Base-by-base conservation (phyloP, 108 stramenopile genomes). In the Fistulifera pelliculosa region DNA sequence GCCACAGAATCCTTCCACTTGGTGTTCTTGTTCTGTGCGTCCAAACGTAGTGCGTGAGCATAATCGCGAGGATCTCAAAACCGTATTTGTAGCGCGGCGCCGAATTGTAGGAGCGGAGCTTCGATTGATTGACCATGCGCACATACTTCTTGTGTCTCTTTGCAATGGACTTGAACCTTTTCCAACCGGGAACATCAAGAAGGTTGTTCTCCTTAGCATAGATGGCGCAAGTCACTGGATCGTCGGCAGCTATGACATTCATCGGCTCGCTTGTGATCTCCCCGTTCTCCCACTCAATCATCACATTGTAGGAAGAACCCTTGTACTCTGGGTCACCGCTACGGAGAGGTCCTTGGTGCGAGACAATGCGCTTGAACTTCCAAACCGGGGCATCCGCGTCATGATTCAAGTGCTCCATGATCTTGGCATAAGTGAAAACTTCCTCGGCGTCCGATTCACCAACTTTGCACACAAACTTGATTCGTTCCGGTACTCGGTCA, bases 101-200 rank as follows among this genome's bases (percentile, higher is more conserved):
- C 23, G 16, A 22, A 1, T 25, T 17, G 45, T 24, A 49, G 13
- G 60, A 55, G 2, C n/a, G 21, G 7, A 55, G 8, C 47, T 55
- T 61, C 6, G 54, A 41, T 23, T 43, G 43, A 1, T 47, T 60
- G 15, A 38, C 45, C 15, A 27, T 10, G 15, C 61, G 35, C 1
- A 42, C 27, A 25, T 55, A 17, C 10, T 39, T 25, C 39, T 68
- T 62, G 16, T 26, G 10, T 22, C 31, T 62, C 25, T 47, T 43
- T 16, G 55, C 52, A 17, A 24, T 17, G 7, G 17, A 18, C 23
- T 61, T 49, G 16, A 74, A 64, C n/a, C 66, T 49, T 49, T 58
- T 66, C 74, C 74, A 75, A 16, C 74, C 74, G n/a, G 65, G 57
- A 14, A 19, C 17, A 19, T 69, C 48, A 7, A 75, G 52, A 16